Conservation (phyloP, 345 rosid genomes). For the Atalantia buxifolia region DNA sequence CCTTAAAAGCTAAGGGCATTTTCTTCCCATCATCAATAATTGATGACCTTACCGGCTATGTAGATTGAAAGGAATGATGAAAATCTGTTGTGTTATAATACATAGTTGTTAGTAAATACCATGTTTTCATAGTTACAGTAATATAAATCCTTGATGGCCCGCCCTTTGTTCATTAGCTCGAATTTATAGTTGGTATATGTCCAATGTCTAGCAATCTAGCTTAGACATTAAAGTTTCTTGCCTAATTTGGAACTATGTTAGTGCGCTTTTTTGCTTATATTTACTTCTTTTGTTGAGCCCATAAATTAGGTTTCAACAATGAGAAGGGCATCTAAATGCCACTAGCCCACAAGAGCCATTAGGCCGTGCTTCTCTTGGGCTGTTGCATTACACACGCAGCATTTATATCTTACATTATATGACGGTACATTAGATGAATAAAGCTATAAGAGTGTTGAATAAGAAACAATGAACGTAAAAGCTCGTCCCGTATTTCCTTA, state of each 20-base stretch:
- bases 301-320: background rate
- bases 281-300: background rate
- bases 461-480: no score
- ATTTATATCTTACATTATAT: no score
- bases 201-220: background rate
- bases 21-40: background rate
- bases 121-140: background rate
- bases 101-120: background rate
- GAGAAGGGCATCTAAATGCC: no score
- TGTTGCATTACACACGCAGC: no score
- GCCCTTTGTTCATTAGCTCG: background rate
- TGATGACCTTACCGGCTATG: background rate
- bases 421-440: no score
- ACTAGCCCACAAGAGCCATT: no score
- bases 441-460: no score
- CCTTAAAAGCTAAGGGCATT: constrained; percentile 38
- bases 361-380: no score
- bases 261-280: background rate
- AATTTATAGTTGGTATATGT: background rate
- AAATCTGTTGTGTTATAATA: background rate
- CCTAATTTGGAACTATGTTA: no score
- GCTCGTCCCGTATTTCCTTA: background rate
- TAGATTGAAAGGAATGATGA: constrained; percentile 1
- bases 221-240: background rate
- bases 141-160: background rate